A percentile compares a stretch with the other conserved stretches of the same genome.
Conservation (phyloP, 176 grass and related monocot genomes). For the Oropetium thomaeum region DNA sequence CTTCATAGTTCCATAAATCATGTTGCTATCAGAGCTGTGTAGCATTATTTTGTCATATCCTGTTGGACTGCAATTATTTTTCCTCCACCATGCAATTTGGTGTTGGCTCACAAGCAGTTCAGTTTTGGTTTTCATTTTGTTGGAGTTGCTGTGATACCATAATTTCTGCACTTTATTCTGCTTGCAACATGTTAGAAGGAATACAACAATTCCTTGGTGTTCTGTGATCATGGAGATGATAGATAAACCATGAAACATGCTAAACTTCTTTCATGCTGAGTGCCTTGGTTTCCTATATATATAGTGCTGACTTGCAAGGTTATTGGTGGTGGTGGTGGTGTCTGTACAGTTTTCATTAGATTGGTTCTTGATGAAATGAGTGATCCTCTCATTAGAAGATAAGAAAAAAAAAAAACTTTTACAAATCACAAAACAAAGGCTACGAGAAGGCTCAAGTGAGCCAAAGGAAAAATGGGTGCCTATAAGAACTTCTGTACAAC, state of each 20-base stretch:
- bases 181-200: not conserved
- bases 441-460: too few species aligned
- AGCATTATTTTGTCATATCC: not conserved
- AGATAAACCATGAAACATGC: not conserved
- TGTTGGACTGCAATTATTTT: constrained; percentile 5
- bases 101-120: not conserved
- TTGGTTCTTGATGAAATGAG: not conserved
- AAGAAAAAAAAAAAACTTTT: too few species aligned
- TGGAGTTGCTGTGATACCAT: constrained; percentile 20
- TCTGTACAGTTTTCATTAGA: not conserved
- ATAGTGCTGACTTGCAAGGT: not conserved
- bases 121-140: constrained; percentile 1
- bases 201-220: not conserved
- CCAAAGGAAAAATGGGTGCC: too few species aligned
- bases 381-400: not conserved
- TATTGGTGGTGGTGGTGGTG: not conserved
- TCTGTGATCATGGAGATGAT: not conserved
- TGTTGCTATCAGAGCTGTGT: not conserved
- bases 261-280: not conserved
- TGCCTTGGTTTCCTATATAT: not conserved
- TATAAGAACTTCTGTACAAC: too few species aligned
- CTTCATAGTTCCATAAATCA: constrained; percentile 16
- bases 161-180: not conserved
- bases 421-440: too few species aligned
- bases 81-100: not conserved